Evolutionary conservation across 1,284 basidiomycete species (phyloP).

Genomic region (Agaricales sp.): DNA sequence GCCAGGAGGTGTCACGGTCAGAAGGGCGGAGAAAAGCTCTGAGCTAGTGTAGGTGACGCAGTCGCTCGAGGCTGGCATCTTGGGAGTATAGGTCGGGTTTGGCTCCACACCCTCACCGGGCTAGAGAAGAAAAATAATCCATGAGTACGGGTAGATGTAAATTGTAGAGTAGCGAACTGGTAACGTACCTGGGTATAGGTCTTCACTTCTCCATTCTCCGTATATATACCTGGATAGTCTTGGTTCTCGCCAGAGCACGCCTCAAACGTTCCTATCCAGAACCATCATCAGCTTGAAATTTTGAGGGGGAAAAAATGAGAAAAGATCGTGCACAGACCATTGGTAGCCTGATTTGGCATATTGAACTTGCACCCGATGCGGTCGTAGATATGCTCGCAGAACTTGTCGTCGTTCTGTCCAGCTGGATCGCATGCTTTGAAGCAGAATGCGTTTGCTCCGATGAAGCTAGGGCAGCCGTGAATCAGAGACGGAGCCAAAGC

Average conservation of each 20-base stretch:
- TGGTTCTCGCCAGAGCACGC: conserved; percentile 55
- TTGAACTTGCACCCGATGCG: conserved; percentile 65
- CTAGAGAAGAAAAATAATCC: neutral
- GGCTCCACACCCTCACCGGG: neutral
- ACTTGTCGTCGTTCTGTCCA: conserved; percentile 34
- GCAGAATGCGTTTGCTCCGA: conserved; percentile 47
- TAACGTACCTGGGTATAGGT: conserved; percentile 48
- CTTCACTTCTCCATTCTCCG: conserved; percentile 27
- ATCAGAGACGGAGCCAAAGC: neutral
- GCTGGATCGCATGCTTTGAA: conserved; percentile 52
- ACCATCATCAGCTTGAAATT: neutral
- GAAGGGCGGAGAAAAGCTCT: conserved; percentile 34
- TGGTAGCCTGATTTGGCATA: conserved; percentile 48
- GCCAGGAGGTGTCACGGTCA: conserved; percentile 17
- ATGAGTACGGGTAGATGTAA: neutral
- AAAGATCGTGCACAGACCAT: no score
- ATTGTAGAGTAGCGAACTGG: conserved; percentile 19
- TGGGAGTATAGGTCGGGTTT: conserved; percentile 43
- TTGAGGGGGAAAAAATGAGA: no score
- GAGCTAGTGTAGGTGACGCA: conserved; percentile 49
- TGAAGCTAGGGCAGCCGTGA: conserved; percentile 34
- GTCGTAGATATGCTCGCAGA: conserved; percentile 57
- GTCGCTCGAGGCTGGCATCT: conserved; percentile 48
- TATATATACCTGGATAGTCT: conserved; percentile 47
- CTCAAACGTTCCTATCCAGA: conserved; percentile 32